These are phyloP conservation scores for Sisymbrium irio DNA, from an alignment of 345 rosid genomes.

Conservation along the genomic window DNA sequence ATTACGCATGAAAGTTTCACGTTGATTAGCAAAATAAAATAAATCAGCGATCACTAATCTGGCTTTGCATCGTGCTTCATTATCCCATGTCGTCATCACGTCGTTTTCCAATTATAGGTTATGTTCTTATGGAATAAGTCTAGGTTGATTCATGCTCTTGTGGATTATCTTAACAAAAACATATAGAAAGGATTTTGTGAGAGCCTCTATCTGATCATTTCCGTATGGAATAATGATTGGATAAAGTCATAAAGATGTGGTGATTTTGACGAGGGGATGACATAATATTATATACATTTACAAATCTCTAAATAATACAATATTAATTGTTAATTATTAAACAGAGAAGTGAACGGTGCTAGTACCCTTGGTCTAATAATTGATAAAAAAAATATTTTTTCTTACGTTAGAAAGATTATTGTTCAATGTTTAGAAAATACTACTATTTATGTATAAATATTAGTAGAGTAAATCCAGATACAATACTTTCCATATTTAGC, in stretches of 20 bases:
- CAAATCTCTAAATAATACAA: not conserved
- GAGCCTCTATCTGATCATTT: slow-evolving; percentile 18
- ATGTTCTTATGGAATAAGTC: slow-evolving; percentile 3
- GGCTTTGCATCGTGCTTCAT: slow-evolving; percentile 19
- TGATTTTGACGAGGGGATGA: not conserved
- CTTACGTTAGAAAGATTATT: too few relatives aligned
- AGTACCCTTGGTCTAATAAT: not conserved
- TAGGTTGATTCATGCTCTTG: slow-evolving; percentile 7
- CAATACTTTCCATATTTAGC: too few relatives aligned
- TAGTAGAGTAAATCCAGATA: too few relatives aligned
- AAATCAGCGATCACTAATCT: slow-evolving; percentile 15
- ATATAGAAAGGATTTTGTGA: not conserved
- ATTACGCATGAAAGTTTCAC: slow-evolving; percentile 9
- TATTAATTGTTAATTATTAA: not conserved
- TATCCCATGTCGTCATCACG: slow-evolving; percentile 29
- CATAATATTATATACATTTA: not conserved
- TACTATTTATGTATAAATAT: too few relatives aligned
- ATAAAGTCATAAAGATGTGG: not conserved
- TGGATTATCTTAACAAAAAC: not conserved
- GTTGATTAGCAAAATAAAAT: slow-evolving; percentile 15
- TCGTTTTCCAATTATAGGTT: slow-evolving; percentile 21
- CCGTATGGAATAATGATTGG: not conserved
- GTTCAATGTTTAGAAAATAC: too few relatives aligned
- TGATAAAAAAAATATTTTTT: not conserved
- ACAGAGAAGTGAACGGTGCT: not conserved